Conservation (phyloP, 306 rosid species). For the Pyrus bretschneideri region DNA sequence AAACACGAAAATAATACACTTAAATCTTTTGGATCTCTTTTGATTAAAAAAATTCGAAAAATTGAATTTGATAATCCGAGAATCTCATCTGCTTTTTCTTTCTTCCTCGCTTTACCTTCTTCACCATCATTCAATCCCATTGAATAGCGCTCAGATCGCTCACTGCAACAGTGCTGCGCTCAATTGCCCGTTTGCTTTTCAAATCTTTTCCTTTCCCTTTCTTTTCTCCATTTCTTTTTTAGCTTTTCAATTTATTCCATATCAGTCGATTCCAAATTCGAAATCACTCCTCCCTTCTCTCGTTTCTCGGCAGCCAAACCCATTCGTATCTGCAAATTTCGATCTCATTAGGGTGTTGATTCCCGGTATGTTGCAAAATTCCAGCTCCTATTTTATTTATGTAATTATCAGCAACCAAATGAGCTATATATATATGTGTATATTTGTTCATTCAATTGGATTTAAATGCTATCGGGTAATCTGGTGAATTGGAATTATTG, state of each 20-base stretch:
- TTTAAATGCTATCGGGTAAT: not conserved
- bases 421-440: not conserved
- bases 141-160: not conserved
- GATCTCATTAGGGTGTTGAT: slow-evolving; percentile 3
- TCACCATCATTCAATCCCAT: not conserved
- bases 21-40: not conserved
- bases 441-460: not conserved
- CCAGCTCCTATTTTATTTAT: not conserved
- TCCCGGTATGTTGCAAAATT: not conserved
- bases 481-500: not conserved
- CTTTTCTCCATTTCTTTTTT: not conserved
- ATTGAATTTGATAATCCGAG: not conserved
- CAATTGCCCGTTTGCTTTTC: not conserved
- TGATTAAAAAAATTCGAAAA: not conserved
- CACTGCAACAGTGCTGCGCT: not conserved
- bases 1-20: too few species aligned
- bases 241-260: not conserved
- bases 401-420: not conserved
- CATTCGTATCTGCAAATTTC: not conserved
- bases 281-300: not conserved
- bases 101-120: not conserved
- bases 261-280: not conserved
- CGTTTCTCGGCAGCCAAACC: not conserved
- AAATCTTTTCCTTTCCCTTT: not conserved
- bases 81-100: not conserved